Percentiles rank a stretch among this genome's conserved stretches.
Evolutionary conservation across 1,284 basidiomycete genomes (phyloP).

Genomic region (Puccinia brachypodii): DNA sequence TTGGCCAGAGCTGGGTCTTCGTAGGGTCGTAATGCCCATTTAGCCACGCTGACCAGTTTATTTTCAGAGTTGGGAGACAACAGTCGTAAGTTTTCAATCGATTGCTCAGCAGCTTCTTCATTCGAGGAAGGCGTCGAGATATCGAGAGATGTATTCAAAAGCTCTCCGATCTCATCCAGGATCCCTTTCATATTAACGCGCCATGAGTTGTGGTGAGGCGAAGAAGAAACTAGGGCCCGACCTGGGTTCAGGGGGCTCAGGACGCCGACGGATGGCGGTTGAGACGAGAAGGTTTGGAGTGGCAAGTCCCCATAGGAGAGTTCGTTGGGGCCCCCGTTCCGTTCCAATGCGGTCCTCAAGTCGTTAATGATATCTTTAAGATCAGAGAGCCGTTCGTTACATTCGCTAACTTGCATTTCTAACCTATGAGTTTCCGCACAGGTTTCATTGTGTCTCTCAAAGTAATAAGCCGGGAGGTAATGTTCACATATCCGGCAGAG

Average conservation of each 20-base stretch:
- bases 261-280: slow-evolving; percentile 64
- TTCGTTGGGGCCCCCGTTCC: not conserved
- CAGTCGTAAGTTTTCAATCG: slow-evolving; percentile 86
- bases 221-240: slow-evolving; percentile 77
- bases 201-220: slow-evolving; percentile 60
- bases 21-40: slow-evolving; percentile 71
- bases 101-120: slow-evolving; percentile 83
- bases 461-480: slow-evolving; percentile 97
- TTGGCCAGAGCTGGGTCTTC: slow-evolving; percentile 80
- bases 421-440: slow-evolving; percentile 94
- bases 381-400: slow-evolving; percentile 88
- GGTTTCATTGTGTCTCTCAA: slow-evolving; percentile 99
- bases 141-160: slow-evolving; percentile 74
- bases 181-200: slow-evolving; percentile 63
- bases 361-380: slow-evolving; percentile 68
- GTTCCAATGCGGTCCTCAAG: slow-evolving; percentile 31
- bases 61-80: slow-evolving; percentile 78
- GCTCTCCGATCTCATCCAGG: slow-evolving; percentile 79
- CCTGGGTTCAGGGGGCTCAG: slow-evolving; percentile 58
- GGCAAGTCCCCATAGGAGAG: slow-evolving; percentile 20
- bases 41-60: slow-evolving; percentile 74
- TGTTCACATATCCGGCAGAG: slow-evolving; percentile 98
- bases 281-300: slow-evolving; percentile 65
- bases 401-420: slow-evolving; percentile 89
- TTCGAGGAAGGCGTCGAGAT: slow-evolving; percentile 84